These are phyloP conservation scores for Colletotrichum melonis DNA, from an alignment of 2,329 filamentous ascomycete species.

Conservation along the genomic window DNA sequence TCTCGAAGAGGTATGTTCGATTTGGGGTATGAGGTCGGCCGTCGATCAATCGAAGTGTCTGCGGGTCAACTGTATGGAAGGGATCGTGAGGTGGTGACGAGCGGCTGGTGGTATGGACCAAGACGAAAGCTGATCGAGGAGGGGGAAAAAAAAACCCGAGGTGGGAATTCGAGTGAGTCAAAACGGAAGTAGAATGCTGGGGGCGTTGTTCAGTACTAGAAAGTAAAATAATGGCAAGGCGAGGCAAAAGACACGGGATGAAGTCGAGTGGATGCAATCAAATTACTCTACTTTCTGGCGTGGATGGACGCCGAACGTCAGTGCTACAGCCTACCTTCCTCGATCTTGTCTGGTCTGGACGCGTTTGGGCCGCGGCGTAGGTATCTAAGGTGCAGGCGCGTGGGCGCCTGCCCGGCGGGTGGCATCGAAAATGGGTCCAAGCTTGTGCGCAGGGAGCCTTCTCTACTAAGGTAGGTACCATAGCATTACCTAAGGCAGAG, in stretches of 20 bases:
- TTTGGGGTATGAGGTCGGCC: neutral
- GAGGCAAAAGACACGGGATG: neutral
- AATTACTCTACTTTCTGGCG: neutral
- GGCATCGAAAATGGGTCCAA: neutral
- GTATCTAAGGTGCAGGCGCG: neutral
- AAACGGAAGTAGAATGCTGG: neutral
- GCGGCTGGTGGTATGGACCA: neutral
- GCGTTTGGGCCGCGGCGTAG: slow-evolving; percentile 6
- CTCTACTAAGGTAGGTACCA: no score
- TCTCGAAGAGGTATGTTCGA: neutral
- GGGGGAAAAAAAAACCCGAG: neutral
- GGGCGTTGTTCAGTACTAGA: neutral
- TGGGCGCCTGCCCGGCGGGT: neutral
- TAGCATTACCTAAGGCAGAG: neutral
- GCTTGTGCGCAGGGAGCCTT: neutral
- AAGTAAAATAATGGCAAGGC: neutral
- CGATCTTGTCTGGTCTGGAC: neutral
- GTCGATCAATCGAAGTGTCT: neutral
- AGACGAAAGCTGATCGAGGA: neutral
- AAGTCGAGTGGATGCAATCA: slow-evolving; percentile 5
- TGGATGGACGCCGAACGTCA: neutral
- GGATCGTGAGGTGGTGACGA: neutral
- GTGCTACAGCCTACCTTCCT: neutral
- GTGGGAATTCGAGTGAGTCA: neutral
- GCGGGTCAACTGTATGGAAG: neutral